These are phyloP conservation scores for Conringia planisiliqua DNA, from an alignment of 345 rosid genomes.

Conservation along the genomic window DNA sequence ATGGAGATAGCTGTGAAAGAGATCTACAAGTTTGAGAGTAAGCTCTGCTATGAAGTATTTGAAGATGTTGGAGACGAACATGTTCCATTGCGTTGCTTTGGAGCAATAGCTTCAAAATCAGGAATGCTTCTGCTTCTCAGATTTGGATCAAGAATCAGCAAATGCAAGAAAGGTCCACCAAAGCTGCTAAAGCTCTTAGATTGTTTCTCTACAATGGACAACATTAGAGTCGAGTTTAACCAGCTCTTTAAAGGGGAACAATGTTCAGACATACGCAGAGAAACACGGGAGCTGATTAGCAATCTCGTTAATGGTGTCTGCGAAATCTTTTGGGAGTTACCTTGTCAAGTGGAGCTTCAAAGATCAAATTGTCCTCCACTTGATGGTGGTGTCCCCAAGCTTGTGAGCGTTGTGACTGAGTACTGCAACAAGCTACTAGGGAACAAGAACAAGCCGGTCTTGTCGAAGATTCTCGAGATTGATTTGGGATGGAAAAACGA, in stretches of 20 bases:
- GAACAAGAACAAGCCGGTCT: slow-evolving; percentile 43
- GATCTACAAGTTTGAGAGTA: slow-evolving; percentile 45
- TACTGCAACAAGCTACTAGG: slow-evolving; percentile 65
- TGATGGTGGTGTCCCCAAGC: slow-evolving; percentile 56
- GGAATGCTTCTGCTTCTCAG: slow-evolving; percentile 48
- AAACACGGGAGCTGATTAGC: slow-evolving; percentile 56
- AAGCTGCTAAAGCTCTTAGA: slow-evolving; percentile 68
- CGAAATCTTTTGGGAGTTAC: slow-evolving; percentile 73
- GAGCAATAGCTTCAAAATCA: slow-evolving; percentile 48
- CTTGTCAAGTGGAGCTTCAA: slow-evolving; percentile 60
- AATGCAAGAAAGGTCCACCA: slow-evolving; percentile 54
- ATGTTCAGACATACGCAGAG: slow-evolving; percentile 51
- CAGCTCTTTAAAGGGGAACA: slow-evolving; percentile 50
- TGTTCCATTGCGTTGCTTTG: slow-evolving; percentile 43
- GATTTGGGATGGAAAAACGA: slow-evolving; percentile 63
- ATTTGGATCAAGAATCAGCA: slow-evolving; percentile 57
- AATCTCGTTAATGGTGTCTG: slow-evolving; percentile 53
- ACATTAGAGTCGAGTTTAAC: slow-evolving; percentile 61
- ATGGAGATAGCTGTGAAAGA: slow-evolving; percentile 50
- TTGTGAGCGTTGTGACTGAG: slow-evolving; percentile 61
- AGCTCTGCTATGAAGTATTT: slow-evolving; percentile 50
- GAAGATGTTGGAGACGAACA: slow-evolving; percentile 26
- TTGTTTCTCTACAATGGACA: slow-evolving; percentile 54
- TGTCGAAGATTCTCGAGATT: slow-evolving; percentile 56
- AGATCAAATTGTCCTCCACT: slow-evolving; percentile 51